Base-by-base conservation (phyloP, 805 yeast species). In the Candida wancherniae region DNA sequence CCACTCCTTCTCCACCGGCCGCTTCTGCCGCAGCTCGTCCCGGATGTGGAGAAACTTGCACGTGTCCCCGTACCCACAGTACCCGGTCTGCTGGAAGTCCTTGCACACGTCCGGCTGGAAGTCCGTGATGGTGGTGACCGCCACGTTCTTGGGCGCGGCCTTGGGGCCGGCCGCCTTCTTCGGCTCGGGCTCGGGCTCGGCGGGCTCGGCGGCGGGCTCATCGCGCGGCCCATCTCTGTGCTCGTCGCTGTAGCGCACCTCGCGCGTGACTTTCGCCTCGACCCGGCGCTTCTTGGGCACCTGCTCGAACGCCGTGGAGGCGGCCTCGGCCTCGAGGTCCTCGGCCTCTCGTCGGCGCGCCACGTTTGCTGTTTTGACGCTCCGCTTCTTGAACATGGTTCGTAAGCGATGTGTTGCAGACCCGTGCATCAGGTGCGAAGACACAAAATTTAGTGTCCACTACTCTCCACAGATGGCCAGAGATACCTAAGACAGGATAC, bases 61-160 rank as follows among this genome's bases (percentile, higher is more conserved):
- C 20, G 92, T 81, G 47, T 92, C 98, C 6, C 99, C 99, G 53
- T 81, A 92, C 5, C 97, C 97, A 67, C 98, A 92, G 51, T 77
- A 88, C 0, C 98, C 99, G 0, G 94, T 88, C 44, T 81, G 83
- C 36, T 77, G 72, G 55, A 73, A 92, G 55, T 92, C 97, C 50
- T 90, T 92, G 53, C 98, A 92, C 2, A 92, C 80, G 50, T 92
- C 97, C 1, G 94, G 88, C 52, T 85, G 95, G 50, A 80, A 92
- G 50, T 92, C 98, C 22, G 82, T 69, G 2, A 79, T 63, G 0
- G 84, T 78, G 0, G 87, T 82, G 9, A 80, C 69, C 26, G 75
- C 67, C 17, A 88, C 68, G 35, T 61, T 61, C 8, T 43, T 48
- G 0, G 70, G 61, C 10, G 44, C 43, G 3, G 62, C 56, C 34